Percentiles rank a stretch among this genome's conserved stretches.
These are phyloP conservation scores for Sordariomycetes sp. DNA, from an alignment of 2,329 filamentous ascomycete genomes.

Conservation along the genomic window DNA sequence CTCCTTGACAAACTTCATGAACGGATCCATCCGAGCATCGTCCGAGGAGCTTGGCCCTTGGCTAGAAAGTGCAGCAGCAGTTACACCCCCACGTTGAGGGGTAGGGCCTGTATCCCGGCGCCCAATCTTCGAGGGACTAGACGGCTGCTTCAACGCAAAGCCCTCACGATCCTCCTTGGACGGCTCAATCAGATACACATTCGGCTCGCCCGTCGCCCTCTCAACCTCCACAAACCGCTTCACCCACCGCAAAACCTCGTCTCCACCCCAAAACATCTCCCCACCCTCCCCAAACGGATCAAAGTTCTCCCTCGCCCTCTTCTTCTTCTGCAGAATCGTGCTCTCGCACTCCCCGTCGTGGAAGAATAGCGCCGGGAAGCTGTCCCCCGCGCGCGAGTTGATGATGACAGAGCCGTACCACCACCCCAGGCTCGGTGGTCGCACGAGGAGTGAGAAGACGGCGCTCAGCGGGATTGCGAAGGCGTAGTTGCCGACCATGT, in stretches of 20 bases:
- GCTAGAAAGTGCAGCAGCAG: slow-evolving; percentile 21
- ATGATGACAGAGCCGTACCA: slow-evolving; percentile 96
- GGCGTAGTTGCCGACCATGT: slow-evolving; percentile 65
- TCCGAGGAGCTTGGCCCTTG: slow-evolving; percentile 15
- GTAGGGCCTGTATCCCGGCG: slow-evolving; percentile 18
- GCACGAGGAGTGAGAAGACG: slow-evolving; percentile 80
- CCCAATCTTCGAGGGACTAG: slow-evolving; percentile 28
- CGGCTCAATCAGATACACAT: slow-evolving; percentile 83
- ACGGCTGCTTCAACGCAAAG: slow-evolving; percentile 55
- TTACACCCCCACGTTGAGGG: slow-evolving; percentile 15
- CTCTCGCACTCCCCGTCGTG: slow-evolving; percentile 95
- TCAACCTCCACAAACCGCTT: slow-evolving; percentile 74
- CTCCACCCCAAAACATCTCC: slow-evolving; percentile 92
- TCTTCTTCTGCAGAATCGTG: slow-evolving; percentile 89
- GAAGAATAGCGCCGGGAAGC: slow-evolving; percentile 92
- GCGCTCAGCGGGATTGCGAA: slow-evolving; percentile 86
- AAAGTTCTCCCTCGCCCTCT: slow-evolving; percentile 68
- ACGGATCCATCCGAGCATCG: slow-evolving; percentile 77
- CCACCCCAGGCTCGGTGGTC: slow-evolving; percentile 90
- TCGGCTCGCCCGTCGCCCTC: slow-evolving; percentile 73
- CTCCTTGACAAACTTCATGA: slow-evolving; percentile 88
- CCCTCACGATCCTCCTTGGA: slow-evolving; percentile 69
- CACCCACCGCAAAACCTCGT: slow-evolving; percentile 87
- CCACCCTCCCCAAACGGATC: slow-evolving; percentile 80
- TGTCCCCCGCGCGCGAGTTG: slow-evolving; percentile 81